Evolutionary conservation across 768 basidiomycete genomes (phyloP), one percentile per base, ranked within the genome.

Genomic region (Neoboletus brunneissimus): DNA sequence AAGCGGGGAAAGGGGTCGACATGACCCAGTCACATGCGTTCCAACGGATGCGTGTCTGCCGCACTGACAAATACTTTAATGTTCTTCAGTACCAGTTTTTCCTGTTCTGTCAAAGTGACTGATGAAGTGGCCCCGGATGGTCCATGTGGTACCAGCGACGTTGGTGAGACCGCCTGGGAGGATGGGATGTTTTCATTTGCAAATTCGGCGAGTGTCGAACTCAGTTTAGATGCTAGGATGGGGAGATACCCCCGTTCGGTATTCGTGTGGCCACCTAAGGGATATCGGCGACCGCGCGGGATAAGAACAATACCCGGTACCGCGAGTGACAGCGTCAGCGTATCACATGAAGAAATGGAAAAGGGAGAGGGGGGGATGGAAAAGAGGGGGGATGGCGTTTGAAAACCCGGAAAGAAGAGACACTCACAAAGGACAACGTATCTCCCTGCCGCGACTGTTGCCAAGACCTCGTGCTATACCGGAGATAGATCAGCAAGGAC

Each of bases 221-320:
- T 47, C 67, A 98, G 77, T 72, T 84, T 86, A 13, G 76, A 72
- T 38, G 86, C 86, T 32, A 98, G 81, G 23, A 83, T 75, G 18
- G 86, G 83, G 53, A 98, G 86, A 74, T 92, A 98, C 0, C 93
- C 93, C 32, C 95, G 89, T 75, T 98, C 96, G 43, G 95, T 95
- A 73, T 94, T 94, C 16, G 92, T 89, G 73, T 98, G 96, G 18
- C 91, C 91, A 68, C 89, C 90, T 91, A 61, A 38, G 27, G 55
- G 59, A 54, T 56, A 31, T 61, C 67, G 60, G 63, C 60, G 55
- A 67, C 58, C 22, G 52, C 54, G 50, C 62, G 38, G 37, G 48
- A 48, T 18, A 51, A 56, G 44, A 42, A 51, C 45, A n/a, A 53
- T 42, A 41, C 34, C 59, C 67, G 65, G 63, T 20, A 53, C 55